These are phyloP conservation scores for Fermentozyma sake DNA, from an alignment of 1,139 yeast species.

Conservation along the genomic window DNA sequence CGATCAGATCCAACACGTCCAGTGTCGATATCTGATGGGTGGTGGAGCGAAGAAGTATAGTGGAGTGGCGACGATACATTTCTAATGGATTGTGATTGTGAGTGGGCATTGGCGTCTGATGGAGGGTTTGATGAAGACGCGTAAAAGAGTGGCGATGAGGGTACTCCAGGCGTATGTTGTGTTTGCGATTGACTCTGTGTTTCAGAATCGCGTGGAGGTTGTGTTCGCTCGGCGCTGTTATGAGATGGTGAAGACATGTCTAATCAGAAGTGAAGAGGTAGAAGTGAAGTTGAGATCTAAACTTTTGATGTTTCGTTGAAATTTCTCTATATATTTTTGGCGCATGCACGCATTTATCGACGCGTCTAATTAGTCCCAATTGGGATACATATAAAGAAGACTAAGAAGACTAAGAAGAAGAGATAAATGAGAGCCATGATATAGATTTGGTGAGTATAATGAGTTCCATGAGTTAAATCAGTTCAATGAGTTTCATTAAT, in stretches of 20 bases:
- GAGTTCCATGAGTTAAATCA: no score
- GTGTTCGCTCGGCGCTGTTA: slow-evolving; percentile 7
- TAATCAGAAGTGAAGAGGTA: slow-evolving; percentile 2
- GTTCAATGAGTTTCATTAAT: no score
- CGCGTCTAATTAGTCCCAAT: no score
- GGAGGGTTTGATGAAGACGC: slow-evolving; percentile 49
- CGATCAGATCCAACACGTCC: slow-evolving; percentile 26
- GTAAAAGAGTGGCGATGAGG: slow-evolving; percentile 66
- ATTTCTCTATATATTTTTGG: no score
- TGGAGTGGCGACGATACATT: slow-evolving; percentile 43
- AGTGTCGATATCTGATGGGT: slow-evolving; percentile 27
- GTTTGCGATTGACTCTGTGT: slow-evolving; percentile 34
- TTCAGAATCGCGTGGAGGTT: slow-evolving; percentile 21
- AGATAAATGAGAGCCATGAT: no score
- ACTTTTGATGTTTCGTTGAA: no score
- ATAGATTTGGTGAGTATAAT: no score
- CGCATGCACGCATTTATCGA: no score
- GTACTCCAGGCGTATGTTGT: slow-evolving; percentile 34
- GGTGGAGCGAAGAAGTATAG: slow-evolving; percentile 41
- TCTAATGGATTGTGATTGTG: slow-evolving; percentile 18
- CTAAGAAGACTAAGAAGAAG: no score
- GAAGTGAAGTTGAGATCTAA: neutral
- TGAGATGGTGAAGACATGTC: slow-evolving; percentile 21
- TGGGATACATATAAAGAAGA: no score
- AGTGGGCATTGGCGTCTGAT: slow-evolving; percentile 26